These are phyloP conservation scores for Dothideomycetidae sp. DNA, from an alignment of 2,329 filamentous ascomycete genomes.

Conservation along the genomic window DNA sequence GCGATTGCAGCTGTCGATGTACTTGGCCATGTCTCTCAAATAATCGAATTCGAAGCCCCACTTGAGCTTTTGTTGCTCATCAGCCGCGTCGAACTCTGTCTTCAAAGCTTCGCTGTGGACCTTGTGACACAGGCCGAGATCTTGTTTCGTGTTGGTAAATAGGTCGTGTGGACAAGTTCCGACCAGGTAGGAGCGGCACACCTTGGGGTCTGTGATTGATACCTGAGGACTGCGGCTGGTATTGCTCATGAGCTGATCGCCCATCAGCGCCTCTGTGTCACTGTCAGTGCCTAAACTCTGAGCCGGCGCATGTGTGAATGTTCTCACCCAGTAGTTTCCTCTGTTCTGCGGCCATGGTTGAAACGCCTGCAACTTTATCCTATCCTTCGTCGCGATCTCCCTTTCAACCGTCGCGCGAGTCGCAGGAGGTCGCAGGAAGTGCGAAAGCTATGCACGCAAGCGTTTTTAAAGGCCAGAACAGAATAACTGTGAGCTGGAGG, in stretches of 20 bases:
- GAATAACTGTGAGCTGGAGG: too few species aligned
- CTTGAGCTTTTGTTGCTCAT: constrained; percentile 55
- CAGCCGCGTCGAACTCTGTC: constrained; percentile 67
- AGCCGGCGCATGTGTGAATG: background rate
- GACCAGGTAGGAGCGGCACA: constrained; percentile 85
- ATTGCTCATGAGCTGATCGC: constrained; percentile 60
- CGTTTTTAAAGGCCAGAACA: too few species aligned
- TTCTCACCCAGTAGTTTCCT: constrained; percentile 72
- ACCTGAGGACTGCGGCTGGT: constrained; percentile 66
- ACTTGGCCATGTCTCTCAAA: constrained; percentile 86
- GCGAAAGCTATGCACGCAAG: too few species aligned
- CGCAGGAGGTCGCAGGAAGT: too few species aligned
- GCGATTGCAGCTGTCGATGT: constrained; percentile 92
- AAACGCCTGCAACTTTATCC: too few species aligned
- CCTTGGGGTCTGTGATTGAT: constrained; percentile 78
- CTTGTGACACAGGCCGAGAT: constrained; percentile 78
- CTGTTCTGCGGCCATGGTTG: constrained; percentile 83
- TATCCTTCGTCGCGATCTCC: constrained; percentile 10
- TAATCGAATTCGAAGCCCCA: constrained; percentile 96
- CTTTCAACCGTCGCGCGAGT: too few species aligned
- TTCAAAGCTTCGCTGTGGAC: constrained; percentile 81
- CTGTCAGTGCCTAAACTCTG: background rate
- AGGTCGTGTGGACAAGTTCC: constrained; percentile 96
- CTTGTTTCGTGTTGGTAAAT: constrained; percentile 99
- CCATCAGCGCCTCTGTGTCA: constrained; percentile 64